Percentiles rank a stretch among this genome's conserved stretches.
phyloP scores from a whole-genome alignment of 176 grass and related monocot genomes.

The Dendrocalamus sinicus region DNA sequence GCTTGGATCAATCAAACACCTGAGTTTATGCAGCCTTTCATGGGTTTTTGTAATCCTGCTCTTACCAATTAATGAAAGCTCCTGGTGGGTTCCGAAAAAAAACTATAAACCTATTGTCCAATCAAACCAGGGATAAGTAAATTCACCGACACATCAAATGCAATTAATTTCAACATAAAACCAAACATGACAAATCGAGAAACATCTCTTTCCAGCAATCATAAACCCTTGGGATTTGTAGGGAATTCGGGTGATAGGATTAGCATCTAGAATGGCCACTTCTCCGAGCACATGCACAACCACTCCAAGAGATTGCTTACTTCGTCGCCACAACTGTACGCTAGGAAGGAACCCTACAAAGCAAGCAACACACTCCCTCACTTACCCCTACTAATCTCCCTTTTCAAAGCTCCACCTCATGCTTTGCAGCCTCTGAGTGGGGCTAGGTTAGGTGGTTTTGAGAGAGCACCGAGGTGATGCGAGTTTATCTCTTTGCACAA shows the following conservation, averaged over 20 bases:
- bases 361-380: neutral
- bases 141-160: neutral
- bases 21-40: no score
- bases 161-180: neutral
- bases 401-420: neutral
- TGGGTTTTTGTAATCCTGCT: no score
- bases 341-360: slow-evolving; percentile 22
- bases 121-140: neutral
- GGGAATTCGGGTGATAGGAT: neutral
- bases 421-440: slow-evolving; percentile 11
- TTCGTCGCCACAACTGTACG: neutral
- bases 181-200: neutral
- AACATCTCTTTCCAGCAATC: neutral
- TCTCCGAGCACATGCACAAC: slow-evolving; percentile 77
- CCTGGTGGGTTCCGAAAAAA: no score
- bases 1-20: no score
- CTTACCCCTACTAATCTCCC: neutral
- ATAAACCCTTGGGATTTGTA: no score
- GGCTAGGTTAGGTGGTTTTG: slow-evolving; percentile 50
- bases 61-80: no score
- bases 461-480: slow-evolving; percentile 23
- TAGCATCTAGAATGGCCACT: slow-evolving; percentile 48
- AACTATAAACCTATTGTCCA: neutral
- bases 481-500: neutral
- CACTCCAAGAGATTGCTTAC: slow-evolving; percentile 91